Evolutionary conservation across 305 asterid species (phyloP).

Genomic region (Fraxinus xanthoxyloides): DNA sequence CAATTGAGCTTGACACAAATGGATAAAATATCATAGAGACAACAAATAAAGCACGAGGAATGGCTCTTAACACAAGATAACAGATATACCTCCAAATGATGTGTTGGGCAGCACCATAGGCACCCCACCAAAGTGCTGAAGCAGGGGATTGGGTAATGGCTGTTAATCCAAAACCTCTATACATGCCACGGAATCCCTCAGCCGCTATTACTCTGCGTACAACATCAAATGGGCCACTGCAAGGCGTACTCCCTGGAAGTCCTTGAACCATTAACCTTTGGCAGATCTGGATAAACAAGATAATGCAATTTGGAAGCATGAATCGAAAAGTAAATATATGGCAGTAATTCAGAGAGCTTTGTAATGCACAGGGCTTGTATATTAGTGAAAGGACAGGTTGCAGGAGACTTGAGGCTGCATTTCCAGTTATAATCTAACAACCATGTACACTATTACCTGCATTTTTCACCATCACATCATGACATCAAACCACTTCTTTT

Average conservation of each 20-base stretch:
- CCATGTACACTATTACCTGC: background rate
- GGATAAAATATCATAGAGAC: background rate
- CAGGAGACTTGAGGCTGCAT: background rate
- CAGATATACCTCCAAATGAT: conserved; percentile 67
- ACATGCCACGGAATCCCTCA: conserved; percentile 78
- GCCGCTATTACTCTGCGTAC: conserved; percentile 49
- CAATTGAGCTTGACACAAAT: background rate
- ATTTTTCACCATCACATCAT: background rate
- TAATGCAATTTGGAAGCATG: background rate
- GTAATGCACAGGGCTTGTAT: too few relatives aligned
- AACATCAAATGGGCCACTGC: conserved; percentile 75
- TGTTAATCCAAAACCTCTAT: conserved; percentile 87
- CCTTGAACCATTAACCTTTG: conserved; percentile 97
- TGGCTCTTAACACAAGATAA: background rate
- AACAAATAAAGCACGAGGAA: background rate
- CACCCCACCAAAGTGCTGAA: conserved; percentile 97
- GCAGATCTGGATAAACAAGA: conserved; percentile 45
- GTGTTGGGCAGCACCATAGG: conserved; percentile 84
- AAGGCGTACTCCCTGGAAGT: conserved; percentile 63
- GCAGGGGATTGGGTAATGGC: conserved; percentile 79
- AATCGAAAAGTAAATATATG: background rate
- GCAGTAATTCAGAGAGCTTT: too few relatives aligned
- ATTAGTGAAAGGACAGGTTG: background rate
- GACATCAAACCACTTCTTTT: background rate
- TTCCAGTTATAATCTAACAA: background rate